Conservation (phyloP, 495 filamentous ascomycete species). For the Neurospora sp. region DNA sequence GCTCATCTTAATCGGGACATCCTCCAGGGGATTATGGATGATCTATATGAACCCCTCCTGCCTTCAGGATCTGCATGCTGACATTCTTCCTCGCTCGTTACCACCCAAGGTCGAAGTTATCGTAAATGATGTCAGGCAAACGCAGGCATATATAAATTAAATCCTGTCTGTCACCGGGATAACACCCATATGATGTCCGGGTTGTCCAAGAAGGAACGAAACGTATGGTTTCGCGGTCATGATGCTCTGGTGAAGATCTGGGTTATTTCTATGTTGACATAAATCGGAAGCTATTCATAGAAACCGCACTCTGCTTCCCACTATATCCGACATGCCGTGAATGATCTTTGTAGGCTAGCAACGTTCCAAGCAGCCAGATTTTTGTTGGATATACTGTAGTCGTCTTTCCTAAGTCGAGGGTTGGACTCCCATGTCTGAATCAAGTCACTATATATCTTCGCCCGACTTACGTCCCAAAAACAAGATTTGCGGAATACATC, state of each 20-base stretch:
- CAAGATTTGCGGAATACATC: not conserved
- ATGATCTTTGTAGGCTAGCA: not conserved
- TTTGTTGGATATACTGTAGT: not conserved
- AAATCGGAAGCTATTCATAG: not conserved
- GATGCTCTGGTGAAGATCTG: not conserved
- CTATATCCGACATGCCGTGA: not conserved
- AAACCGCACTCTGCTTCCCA: not conserved
- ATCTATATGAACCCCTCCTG: not conserved
- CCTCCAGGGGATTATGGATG: not conserved
- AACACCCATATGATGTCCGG: not conserved
- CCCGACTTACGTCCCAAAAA: not conserved
- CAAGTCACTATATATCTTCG: not conserved
- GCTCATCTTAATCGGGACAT: not conserved
- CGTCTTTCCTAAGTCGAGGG: not conserved
- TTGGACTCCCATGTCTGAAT: not conserved
- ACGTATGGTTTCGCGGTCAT: not conserved
- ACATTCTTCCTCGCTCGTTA: not conserved
- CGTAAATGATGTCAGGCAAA: not conserved
- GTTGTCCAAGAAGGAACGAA: not conserved
- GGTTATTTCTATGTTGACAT: not conserved
- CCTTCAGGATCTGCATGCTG: not conserved
- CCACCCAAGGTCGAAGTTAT: not conserved
- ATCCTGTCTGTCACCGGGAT: not conserved
- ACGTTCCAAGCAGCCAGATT: not conserved
- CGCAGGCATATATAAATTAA: not conserved